These are phyloP conservation scores for Ceratobasidium sp. DNA, from an alignment of 1,284 basidiomycete genomes.

Conservation along the genomic window DNA sequence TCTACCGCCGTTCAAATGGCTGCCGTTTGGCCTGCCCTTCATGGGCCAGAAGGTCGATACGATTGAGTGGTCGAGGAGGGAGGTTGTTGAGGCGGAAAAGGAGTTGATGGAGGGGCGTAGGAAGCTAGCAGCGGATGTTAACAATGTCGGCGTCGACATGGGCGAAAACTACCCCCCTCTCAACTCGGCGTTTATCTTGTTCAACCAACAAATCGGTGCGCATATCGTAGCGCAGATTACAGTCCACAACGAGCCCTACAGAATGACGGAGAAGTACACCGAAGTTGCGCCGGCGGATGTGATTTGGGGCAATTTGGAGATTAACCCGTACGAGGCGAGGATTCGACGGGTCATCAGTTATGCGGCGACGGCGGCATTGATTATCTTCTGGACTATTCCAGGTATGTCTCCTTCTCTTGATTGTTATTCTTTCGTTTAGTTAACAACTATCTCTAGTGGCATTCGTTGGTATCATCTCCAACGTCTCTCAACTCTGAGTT, in stretches of 20 bases:
- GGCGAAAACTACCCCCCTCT: constrained; percentile 71
- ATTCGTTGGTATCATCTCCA: constrained; percentile 67
- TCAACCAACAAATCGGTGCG: constrained; percentile 83
- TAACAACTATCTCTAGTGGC: constrained; percentile 62
- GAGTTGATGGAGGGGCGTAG: constrained; percentile 68
- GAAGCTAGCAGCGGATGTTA: constrained; percentile 49
- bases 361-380: constrained; percentile 68
- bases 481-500: constrained; percentile 61
- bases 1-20: constrained; percentile 67
- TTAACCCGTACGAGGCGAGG: constrained; percentile 91
- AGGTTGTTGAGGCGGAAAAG: constrained; percentile 70
- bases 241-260: constrained; percentile 68
- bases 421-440: background rate
- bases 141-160: constrained; percentile 63
- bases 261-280: constrained; percentile 74
- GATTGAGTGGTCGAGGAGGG: constrained; percentile 79
- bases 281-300: constrained; percentile 81
- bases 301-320: constrained; percentile 71
- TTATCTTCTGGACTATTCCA: constrained; percentile 81
- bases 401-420: constrained; percentile 60
- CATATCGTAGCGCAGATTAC: constrained; percentile 77
- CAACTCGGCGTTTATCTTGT: constrained; percentile 83
- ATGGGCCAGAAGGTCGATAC: constrained; percentile 80
- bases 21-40: constrained; percentile 74
- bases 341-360: constrained; percentile 66